Evolutionary conservation across 1,284 basidiomycete genomes (phyloP).

Genomic region (Naganishia cerealis): DNA sequence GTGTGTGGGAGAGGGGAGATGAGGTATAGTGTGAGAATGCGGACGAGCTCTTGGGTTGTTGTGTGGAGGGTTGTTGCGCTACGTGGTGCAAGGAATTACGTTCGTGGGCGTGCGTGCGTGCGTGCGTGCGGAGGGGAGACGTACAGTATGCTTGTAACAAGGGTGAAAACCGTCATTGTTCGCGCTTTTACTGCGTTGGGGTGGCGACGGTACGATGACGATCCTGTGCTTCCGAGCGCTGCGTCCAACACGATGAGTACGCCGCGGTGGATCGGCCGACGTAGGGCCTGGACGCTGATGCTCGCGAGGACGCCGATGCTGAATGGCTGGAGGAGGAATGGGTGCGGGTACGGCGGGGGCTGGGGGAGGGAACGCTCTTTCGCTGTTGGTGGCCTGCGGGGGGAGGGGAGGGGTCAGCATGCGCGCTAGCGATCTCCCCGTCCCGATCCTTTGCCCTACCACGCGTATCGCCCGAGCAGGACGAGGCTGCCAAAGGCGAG

Average conservation of each 20-base stretch:
- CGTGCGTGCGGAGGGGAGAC: not conserved
- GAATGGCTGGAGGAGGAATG: conserved; percentile 48
- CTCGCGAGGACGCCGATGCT: conserved; percentile 50
- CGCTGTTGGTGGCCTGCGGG: conserved; percentile 49
- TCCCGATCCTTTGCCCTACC: no score
- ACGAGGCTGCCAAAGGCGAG: conserved; percentile 44
- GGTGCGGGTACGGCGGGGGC: conserved; percentile 47
- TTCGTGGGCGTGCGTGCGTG: not conserved
- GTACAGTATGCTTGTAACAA: not conserved
- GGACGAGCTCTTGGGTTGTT: conserved; percentile 48
- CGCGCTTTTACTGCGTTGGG: no score
- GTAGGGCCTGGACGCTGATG: conserved; percentile 47
- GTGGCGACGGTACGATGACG: not conserved
- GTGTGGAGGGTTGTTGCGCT: conserved; percentile 45
- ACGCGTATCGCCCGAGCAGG: conserved; percentile 49
- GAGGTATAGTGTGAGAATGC: conserved; percentile 44
- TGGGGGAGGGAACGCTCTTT: conserved; percentile 45
- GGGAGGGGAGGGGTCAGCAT: conserved; percentile 1
- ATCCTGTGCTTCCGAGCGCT: no score
- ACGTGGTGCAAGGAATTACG: not conserved
- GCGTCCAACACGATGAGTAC: conserved; percentile 37
- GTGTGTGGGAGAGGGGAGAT: conserved; percentile 38
- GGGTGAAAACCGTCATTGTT: not conserved
- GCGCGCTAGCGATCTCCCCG: no score
- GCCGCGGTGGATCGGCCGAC: conserved; percentile 47